Evolutionary conservation across 2,329 filamentous ascomycete species (phyloP).

Genomic region (Cladosporium sp.): DNA sequence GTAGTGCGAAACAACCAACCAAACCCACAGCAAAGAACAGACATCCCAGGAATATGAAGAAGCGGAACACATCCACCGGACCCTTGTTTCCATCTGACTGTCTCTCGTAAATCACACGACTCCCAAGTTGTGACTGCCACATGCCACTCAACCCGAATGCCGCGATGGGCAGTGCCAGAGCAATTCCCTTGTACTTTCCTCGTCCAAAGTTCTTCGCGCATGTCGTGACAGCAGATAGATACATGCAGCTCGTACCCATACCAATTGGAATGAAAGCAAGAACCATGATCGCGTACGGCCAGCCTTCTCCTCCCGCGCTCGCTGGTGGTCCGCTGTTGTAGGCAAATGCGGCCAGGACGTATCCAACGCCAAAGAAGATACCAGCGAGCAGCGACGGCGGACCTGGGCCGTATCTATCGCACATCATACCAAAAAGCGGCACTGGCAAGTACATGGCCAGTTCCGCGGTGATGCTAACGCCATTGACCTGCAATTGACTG

Average conservation of each 20-base stretch:
- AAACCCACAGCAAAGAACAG: constrained; percentile 68
- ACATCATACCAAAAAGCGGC: constrained; percentile 81
- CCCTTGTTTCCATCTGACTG: constrained; percentile 57
- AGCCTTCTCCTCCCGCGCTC: constrained; percentile 51
- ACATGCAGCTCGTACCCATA: constrained; percentile 80
- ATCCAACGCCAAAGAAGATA: constrained; percentile 72
- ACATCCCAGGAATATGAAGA: constrained; percentile 78
- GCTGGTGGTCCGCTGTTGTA: constrained; percentile 60
- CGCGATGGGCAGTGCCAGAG: constrained; percentile 85
- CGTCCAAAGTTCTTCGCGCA: constrained; percentile 97
- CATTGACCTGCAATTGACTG: constrained; percentile 87
- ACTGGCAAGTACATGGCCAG: constrained; percentile 90
- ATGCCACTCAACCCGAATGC: constrained; percentile 91
- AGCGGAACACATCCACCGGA: constrained; percentile 71
- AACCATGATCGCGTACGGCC: constrained; percentile 80
- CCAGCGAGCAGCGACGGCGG: constrained; percentile 71
- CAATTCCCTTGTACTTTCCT: constrained; percentile 80
- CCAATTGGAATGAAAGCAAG: constrained; percentile 79
- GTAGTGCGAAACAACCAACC: constrained; percentile 68
- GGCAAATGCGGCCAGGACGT: constrained; percentile 74
- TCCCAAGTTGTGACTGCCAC: constrained; percentile 90
- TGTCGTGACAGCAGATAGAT: constrained; percentile 84
- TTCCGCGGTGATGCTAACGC: constrained; percentile 80
- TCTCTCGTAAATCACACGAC: constrained; percentile 68
- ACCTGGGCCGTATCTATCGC: constrained; percentile 80